These are phyloP conservation scores for Boletus hoseneyae DNA, from an alignment of 1,284 basidiomycete species.

Conservation along the genomic window DNA sequence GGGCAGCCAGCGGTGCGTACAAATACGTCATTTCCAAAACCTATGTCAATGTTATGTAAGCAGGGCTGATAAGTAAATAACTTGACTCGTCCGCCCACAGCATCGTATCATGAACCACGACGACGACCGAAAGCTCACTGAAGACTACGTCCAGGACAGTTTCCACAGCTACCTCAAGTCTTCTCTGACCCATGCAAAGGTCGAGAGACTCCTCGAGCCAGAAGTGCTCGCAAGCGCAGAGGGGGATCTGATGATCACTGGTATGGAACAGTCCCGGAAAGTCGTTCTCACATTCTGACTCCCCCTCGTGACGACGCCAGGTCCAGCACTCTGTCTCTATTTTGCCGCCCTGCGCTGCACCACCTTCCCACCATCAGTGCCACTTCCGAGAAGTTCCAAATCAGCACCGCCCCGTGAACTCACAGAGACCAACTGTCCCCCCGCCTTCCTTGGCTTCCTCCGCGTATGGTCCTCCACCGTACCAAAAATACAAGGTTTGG, in stretches of 20 bases:
- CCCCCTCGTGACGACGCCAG: conserved; percentile 37
- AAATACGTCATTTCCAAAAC: conserved; percentile 17
- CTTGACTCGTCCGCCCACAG: not conserved
- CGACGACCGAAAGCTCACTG: conserved; percentile 41
- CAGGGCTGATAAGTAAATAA: not conserved
- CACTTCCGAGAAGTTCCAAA: conserved; percentile 47
- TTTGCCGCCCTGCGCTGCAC: conserved; percentile 61
- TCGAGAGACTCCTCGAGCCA: conserved; percentile 65
- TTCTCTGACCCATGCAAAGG: conserved; percentile 70
- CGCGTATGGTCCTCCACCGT: conserved; percentile 68
- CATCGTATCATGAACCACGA: conserved; percentile 19
- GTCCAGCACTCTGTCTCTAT: conserved; percentile 61
- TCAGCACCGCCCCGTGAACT: conserved; percentile 43
- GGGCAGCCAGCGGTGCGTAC: not conserved
- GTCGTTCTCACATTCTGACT: conserved; percentile 34
- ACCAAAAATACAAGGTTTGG: conserved; percentile 57
- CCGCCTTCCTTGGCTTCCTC: conserved; percentile 62
- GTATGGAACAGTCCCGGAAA: conserved; percentile 49
- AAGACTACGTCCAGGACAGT: conserved; percentile 64
- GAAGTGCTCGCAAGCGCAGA: conserved; percentile 71
- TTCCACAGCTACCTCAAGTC: conserved; percentile 80
- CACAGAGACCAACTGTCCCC: conserved; percentile 54
- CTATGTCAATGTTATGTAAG: conserved; percentile 1
- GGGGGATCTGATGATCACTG: conserved; percentile 77
- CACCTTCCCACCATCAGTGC: conserved; percentile 57